Evolutionary conservation across 2,329 filamentous ascomycete genomes (phyloP), one percentile per base, ranked within the genome.

Genomic region (Penicillium sp.): DNA sequence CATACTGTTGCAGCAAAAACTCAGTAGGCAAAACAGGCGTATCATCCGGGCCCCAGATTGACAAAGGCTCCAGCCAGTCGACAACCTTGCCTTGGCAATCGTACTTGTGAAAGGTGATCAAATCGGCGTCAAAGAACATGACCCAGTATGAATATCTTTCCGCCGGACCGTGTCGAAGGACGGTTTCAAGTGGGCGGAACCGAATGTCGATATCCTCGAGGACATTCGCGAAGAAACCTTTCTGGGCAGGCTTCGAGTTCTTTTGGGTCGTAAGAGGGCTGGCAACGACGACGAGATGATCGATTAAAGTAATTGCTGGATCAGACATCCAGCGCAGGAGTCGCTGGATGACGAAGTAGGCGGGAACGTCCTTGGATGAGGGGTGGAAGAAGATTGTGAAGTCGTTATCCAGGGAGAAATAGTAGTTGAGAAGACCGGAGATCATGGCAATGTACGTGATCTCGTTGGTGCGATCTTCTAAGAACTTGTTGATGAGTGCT

Each of bases 361-460:
- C 29, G 29, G 29, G 29, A 33, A 33, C 10, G 13, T 33, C 29
- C 8, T 33, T 33, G 4, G 9, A 12, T 4, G 29, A 2, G 10
- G 29, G 29, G 29, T 33, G 29, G 29, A 33, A 33, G 29, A 33
- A 15, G 9, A 33, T 15, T 8, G 29, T 15, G 29, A 33, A 33
- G 29, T 33, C 68, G 12, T 33, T 33, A 12, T 8, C 29, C 29
- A 33, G 12, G 7, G 29, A 12, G 29, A 33, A 33, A 12, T 33
- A 33, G 29, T 33, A 33, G 29, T 33, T 33, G 29, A 33, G 29
- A 33, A 33, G 9, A 12, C 29, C 29, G 10, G 29, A 33, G 29
- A 33, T 33, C 29, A 33, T 33, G 29, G 29, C 9, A 12, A 33
- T 12, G 29, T 33, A 33, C 9, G 29, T 12, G 29, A 33, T 12